Percentiles rank a stretch among this genome's conserved stretches.
Evolutionary conservation across 208 protist genomes (phyloP).

Genomic region (Acanthamoeba lenticulata): DNA sequence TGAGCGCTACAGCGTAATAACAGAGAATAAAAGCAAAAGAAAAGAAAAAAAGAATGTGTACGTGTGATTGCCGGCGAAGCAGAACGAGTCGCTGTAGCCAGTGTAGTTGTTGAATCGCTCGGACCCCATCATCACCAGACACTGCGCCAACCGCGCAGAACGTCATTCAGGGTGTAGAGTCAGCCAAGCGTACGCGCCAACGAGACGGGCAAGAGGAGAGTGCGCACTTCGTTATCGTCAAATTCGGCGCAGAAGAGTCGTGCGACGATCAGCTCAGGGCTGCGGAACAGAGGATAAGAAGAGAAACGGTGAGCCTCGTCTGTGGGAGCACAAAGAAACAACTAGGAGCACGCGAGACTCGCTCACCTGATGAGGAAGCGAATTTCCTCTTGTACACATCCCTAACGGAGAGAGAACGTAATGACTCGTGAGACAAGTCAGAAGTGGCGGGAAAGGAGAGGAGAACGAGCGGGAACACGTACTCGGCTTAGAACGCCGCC

Average conservation of each 20-base stretch:
- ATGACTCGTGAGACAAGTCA: neutral
- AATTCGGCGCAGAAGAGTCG: constrained; percentile 73
- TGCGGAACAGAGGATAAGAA: neutral
- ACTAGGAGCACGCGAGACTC: neutral
- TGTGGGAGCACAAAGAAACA: too few relatives aligned
- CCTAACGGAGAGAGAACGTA: constrained; percentile 13
- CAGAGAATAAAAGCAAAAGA: neutral
- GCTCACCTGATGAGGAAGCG: constrained; percentile 77
- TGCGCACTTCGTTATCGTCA: constrained; percentile 49
- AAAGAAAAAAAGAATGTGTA: constrained; percentile 10
- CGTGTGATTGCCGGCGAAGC: constrained; percentile 44
- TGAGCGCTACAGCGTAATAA: neutral
- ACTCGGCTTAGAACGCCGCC: constrained; percentile 77
- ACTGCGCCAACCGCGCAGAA: neutral
- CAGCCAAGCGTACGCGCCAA: neutral
- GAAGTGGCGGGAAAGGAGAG: neutral
- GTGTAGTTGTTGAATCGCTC: constrained; percentile 77
- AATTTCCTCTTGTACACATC: constrained; percentile 84
- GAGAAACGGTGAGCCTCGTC: neutral
- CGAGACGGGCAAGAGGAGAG: too few relatives aligned
- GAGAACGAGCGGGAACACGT: neutral
- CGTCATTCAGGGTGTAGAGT: neutral
- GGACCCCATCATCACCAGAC: constrained; percentile 75
- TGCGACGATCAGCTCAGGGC: constrained; percentile 77
- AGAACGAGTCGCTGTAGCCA: constrained; percentile 74